Evolutionary conservation across 257 asterid genomes (phyloP).

Genomic region (Solanum pimpinellifolium): DNA sequence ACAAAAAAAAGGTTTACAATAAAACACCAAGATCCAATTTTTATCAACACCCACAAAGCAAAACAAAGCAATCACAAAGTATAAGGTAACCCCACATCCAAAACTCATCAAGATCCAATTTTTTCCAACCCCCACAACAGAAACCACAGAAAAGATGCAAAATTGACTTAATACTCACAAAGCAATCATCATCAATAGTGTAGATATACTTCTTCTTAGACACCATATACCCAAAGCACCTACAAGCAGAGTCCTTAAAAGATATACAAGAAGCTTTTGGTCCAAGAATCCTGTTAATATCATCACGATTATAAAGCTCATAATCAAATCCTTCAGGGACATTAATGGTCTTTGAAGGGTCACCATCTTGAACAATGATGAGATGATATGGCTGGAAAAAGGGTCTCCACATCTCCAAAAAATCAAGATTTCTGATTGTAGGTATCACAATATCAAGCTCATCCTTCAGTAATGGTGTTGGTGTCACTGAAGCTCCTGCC

Average conservation of each 20-base stretch:
- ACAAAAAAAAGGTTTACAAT: background rate
- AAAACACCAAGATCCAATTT: background rate
- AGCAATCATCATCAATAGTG: conserved; percentile 10
- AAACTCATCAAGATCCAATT: background rate
- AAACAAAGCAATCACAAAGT: background rate
- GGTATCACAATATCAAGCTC: conserved; percentile 8
- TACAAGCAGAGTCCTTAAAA: conserved; percentile 11
- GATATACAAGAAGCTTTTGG: conserved; percentile 6
- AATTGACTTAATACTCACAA: background rate
- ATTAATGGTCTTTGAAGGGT: conserved; percentile 1
- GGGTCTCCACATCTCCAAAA: conserved; percentile 9
- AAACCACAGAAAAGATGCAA: background rate
- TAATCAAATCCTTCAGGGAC: conserved; percentile 7
- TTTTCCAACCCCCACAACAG: background rate
- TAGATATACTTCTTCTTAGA: conserved; percentile 12
- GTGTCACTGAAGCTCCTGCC: background rate
- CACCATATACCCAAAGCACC: conserved; percentile 12
- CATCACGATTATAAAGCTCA: conserved; percentile 6
- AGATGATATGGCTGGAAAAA: conserved; percentile 2
- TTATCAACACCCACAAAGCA: background rate
- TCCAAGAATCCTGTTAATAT: conserved; percentile 9
- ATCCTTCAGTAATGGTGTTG: conserved; percentile 7
- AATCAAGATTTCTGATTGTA: conserved; percentile 6
- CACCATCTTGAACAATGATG: conserved; percentile 12
- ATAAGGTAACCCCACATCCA: background rate